Evolutionary conservation across 352 stramenopile species (phyloP).

Genomic region (Poterioochromonas sp.): DNA sequence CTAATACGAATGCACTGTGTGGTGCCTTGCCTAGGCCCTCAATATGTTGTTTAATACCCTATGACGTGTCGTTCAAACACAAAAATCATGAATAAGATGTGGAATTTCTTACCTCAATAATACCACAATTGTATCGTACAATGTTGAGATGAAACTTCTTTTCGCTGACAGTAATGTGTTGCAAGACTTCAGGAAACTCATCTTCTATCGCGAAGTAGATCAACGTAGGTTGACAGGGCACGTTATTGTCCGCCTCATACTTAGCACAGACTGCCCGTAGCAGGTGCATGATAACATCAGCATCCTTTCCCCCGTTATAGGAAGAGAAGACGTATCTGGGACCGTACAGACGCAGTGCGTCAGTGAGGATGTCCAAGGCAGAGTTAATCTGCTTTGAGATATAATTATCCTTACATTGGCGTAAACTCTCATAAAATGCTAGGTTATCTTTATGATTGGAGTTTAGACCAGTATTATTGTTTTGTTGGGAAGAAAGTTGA

Average conservation of each 20-base stretch:
- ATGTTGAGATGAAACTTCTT: neutral
- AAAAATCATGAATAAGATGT: neutral
- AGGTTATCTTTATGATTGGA: neutral
- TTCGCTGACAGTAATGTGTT: neutral
- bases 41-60: constrained; percentile 21
- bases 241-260: neutral
- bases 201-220: constrained; percentile 35
- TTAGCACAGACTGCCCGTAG: constrained; percentile 50
- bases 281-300: constrained; percentile 66
- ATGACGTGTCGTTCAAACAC: neutral
- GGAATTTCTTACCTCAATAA: neutral
- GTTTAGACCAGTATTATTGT: neutral
- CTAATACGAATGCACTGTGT: constrained; percentile 76
- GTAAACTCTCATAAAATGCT: neutral
- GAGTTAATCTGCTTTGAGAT: neutral
- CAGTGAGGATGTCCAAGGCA: neutral
- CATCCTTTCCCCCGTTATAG: constrained; percentile 77
- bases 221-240: neutral
- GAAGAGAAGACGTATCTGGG: constrained; percentile 22
- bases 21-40: neutral
- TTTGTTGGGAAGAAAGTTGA: too few relatives aligned
- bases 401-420: constrained; percentile 3
- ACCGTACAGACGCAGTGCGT: constrained; percentile 11
- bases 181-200: constrained; percentile 34
- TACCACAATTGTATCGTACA: neutral